These are phyloP conservation scores for Macrolepiota fuliginosa DNA, from an alignment of 768 basidiomycete species.

Conservation along the genomic window DNA sequence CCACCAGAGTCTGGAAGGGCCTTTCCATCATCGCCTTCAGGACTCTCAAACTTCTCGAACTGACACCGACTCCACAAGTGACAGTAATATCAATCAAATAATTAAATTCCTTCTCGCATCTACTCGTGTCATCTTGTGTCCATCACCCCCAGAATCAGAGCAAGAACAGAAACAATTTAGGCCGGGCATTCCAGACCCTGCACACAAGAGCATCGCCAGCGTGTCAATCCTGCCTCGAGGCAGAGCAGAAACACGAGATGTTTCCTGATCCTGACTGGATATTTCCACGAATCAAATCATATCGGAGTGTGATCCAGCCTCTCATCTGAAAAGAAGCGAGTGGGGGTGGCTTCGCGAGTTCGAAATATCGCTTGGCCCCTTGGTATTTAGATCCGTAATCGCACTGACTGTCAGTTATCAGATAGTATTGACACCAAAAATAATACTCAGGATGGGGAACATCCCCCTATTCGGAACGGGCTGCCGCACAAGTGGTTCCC, in stretches of 20 bases:
- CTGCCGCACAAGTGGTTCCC: background rate
- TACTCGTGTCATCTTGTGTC: background rate
- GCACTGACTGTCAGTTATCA: background rate
- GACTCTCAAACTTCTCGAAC: background rate
- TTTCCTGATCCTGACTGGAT: slow-evolving; percentile 2
- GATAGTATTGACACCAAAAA: background rate
- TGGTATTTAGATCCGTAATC: background rate
- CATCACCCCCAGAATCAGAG: background rate
- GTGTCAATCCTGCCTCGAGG: slow-evolving; percentile 5
- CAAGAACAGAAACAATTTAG: background rate
- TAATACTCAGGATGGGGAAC: background rate
- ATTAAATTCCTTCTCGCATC: background rate
- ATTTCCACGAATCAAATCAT: slow-evolving; percentile 2
- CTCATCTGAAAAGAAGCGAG: background rate
- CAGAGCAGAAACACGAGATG: background rate
- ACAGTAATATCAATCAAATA: background rate
- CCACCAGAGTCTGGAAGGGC: background rate
- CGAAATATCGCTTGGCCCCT: background rate
- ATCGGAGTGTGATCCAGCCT: background rate
- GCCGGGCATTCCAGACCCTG: background rate
- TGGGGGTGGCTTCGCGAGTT: background rate
- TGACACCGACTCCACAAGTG: background rate
- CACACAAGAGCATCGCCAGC: background rate
- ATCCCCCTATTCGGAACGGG: background rate
- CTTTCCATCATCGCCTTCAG: background rate